phyloP scores from a whole-genome alignment of 805 yeast species.

The Candida caryicola region DNA sequence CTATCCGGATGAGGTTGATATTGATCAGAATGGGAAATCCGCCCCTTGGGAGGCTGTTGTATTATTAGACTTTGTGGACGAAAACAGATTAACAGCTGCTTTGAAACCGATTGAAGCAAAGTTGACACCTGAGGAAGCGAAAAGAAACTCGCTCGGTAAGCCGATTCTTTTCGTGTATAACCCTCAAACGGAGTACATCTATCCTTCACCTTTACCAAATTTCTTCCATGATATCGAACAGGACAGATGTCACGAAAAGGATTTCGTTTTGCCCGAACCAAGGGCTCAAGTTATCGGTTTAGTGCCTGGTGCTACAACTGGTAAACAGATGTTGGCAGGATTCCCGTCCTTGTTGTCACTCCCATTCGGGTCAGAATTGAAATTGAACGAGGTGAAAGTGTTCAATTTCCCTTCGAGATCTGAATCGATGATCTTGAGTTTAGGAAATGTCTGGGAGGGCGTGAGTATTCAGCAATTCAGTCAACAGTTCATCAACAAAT shows the following conservation, averaged over 20 bases:
- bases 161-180: slow-evolving; percentile 69
- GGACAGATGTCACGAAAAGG: slow-evolving; percentile 70
- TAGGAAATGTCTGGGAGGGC: slow-evolving; percentile 55
- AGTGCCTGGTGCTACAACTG: slow-evolving; percentile 62
- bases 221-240: slow-evolving; percentile 74
- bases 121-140: slow-evolving; percentile 65
- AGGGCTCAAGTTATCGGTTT: slow-evolving; percentile 53
- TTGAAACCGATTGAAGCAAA: slow-evolving; percentile 62
- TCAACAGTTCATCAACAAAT: slow-evolving; percentile 54
- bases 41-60: slow-evolving; percentile 99
- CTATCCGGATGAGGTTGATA: slow-evolving; percentile 83
- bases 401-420: slow-evolving; percentile 85
- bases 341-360: slow-evolving; percentile 82
- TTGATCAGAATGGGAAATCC: slow-evolving; percentile 91
- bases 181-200: slow-evolving; percentile 67
- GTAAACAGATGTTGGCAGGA: slow-evolving; percentile 76
- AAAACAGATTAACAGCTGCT: slow-evolving; percentile 66
- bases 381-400: slow-evolving; percentile 62
- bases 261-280: slow-evolving; percentile 51
- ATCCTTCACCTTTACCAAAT: slow-evolving; percentile 73
- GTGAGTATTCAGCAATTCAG: slow-evolving; percentile 63
- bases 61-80: slow-evolving; percentile 87
- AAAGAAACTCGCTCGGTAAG: slow-evolving; percentile 71
- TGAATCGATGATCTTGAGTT: slow-evolving; percentile 69
- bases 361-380: slow-evolving; percentile 54